Evolutionary conservation across 2,329 filamentous ascomycete genomes (phyloP).

Genomic region (Endoconidiophora laricicola): DNA sequence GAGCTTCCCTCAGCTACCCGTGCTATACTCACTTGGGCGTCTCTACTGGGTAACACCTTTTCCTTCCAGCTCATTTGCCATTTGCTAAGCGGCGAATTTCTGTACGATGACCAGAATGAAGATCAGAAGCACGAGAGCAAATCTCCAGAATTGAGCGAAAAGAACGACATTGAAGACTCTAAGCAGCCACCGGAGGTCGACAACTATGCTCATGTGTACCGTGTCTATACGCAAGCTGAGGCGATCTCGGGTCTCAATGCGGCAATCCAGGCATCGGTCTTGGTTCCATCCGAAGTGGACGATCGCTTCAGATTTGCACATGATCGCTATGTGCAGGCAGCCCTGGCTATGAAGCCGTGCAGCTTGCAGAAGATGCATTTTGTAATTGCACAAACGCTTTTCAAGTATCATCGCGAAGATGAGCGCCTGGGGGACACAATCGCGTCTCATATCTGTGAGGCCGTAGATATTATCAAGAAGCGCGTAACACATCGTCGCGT

Average conservation of each 20-base stretch:
- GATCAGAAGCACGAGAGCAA: background rate
- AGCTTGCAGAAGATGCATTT: constrained; percentile 74
- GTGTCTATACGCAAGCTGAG: constrained; percentile 43
- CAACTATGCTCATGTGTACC: constrained; percentile 3
- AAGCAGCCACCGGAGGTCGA: constrained; percentile 20
- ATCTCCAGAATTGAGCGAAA: constrained; percentile 1
- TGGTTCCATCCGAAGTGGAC: constrained; percentile 68
- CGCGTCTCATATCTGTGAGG: constrained; percentile 67
- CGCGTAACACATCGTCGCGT: constrained; percentile 42
- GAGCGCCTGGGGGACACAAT: constrained; percentile 51
- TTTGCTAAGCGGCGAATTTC: constrained; percentile 60
- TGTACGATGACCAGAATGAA: constrained; percentile 27
- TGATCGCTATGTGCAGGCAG: constrained; percentile 69
- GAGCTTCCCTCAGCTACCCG: constrained; percentile 61
- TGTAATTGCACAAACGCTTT: constrained; percentile 64
- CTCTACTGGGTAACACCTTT: constrained; percentile 66
- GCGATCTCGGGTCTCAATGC: constrained; percentile 66
- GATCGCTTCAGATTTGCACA: constrained; percentile 80
- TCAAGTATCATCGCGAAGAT: constrained; percentile 51
- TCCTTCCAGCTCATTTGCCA: constrained; percentile 67
- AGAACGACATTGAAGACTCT: constrained; percentile 13
- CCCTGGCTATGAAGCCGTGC: constrained; percentile 51
- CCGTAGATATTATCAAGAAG: constrained; percentile 55
- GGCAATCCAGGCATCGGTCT: constrained; percentile 61
- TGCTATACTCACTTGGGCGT: constrained; percentile 71